Evolutionary conservation across 106 monocot species (phyloP).

Genomic region (Iris macrosiphon): DNA sequence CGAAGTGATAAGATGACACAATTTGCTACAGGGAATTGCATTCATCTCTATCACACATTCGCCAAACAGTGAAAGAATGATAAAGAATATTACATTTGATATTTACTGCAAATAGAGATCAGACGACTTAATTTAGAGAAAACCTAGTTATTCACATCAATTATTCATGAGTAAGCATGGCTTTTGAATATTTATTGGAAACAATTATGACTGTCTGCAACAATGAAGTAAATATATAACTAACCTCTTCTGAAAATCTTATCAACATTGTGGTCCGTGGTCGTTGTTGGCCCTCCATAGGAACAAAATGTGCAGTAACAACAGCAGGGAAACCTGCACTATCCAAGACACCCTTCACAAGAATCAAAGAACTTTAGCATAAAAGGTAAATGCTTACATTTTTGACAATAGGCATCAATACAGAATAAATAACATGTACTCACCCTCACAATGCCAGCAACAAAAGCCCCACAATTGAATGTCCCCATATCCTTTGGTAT

Average conservation of each 20-base stretch:
- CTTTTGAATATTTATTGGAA: too few relatives aligned
- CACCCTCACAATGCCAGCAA: conserved; percentile 93
- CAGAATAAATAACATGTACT: conserved; percentile 12
- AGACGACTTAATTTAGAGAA: too few relatives aligned
- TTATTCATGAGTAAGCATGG: too few relatives aligned
- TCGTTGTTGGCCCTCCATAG: conserved; percentile 84
- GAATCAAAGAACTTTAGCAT: conserved; percentile 5
- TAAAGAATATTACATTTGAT: too few relatives aligned
- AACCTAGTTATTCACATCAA: too few relatives aligned
- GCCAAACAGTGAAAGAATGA: too few relatives aligned
- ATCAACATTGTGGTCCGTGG: conserved; percentile 94
- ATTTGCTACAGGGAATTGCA: too few relatives aligned
- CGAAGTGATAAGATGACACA: too few relatives aligned
- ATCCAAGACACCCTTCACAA: conserved; percentile 81
- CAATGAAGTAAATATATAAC: conserved; percentile 8
- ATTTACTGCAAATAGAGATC: too few relatives aligned
- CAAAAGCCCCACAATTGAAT: conserved; percentile 98
- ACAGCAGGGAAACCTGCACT: conserved; percentile 92
- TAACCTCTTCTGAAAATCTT: conserved; percentile 95
- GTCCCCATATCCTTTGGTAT: conserved; percentile 98
- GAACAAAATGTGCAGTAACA: conserved; percentile 96
- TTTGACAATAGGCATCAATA: not conserved
- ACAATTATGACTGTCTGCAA: too few relatives aligned
- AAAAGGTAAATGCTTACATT: not conserved
- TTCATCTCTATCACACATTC: too few relatives aligned